Percentiles rank a stretch among this genome's conserved stretches.
Conservation (phyloP, 441 rosid genomes). For the Jatropha multifida region DNA sequence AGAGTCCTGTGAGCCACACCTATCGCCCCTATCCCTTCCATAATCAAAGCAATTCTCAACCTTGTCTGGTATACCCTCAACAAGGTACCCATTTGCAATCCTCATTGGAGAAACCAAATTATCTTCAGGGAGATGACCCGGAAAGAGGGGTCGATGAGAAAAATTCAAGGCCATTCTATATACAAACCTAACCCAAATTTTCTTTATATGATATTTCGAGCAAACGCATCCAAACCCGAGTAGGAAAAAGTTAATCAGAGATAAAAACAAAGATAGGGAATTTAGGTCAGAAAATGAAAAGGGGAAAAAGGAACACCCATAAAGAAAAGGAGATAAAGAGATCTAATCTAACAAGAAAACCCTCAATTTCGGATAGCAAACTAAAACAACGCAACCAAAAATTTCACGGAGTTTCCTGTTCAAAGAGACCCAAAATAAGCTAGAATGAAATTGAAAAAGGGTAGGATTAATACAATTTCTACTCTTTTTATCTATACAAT, state of each 20-base stretch:
- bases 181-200: conserved; percentile 30
- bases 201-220: conserved; percentile 13
- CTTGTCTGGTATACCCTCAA: conserved; percentile 44
- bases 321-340: conserved; percentile 5
- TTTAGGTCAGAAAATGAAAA: conserved; percentile 6
- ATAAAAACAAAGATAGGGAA: neutral
- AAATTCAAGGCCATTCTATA: conserved; percentile 78
- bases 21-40: conserved; percentile 48
- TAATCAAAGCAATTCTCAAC: conserved; percentile 62
- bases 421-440: conserved; percentile 30
- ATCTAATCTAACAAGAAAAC: conserved; percentile 56
- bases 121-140: conserved; percentile 65
- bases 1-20: conserved; percentile 58
- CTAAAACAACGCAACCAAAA: conserved; percentile 90
- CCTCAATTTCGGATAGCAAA: conserved; percentile 86
- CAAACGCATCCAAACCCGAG: conserved; percentile 20
- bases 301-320: conserved; percentile 3
- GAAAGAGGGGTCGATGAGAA: conserved; percentile 65
- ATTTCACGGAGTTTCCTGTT: conserved; percentile 62
- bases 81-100: conserved; percentile 58
- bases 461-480: neutral
- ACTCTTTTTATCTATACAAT: conserved; percentile 7
- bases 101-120: conserved; percentile 65
- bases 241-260: neutral
- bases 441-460: conserved; percentile 1